phyloP scores from a whole-genome alignment of 148 eudicot genomes.

The Rhododendron henanense region DNA sequence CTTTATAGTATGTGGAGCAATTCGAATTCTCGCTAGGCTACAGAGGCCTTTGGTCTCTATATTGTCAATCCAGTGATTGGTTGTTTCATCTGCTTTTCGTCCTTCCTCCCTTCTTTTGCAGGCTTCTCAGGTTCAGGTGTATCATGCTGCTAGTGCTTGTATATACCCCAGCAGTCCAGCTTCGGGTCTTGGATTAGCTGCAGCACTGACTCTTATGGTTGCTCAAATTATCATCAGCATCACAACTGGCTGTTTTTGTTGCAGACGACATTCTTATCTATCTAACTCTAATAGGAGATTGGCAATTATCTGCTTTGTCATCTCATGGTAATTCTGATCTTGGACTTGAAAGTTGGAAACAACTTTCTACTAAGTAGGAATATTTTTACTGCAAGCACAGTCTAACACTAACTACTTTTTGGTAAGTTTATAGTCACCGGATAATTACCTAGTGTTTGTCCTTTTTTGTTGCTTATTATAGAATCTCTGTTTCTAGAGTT shows the following conservation, averaged over 20 bases:
- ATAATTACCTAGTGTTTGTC: not conserved
- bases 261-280: slow-evolving; percentile 48
- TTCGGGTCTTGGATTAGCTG: slow-evolving; percentile 58
- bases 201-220: slow-evolving; percentile 64
- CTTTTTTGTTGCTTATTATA: not conserved
- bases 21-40: not conserved
- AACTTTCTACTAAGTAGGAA: not conserved
- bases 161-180: slow-evolving; percentile 83
- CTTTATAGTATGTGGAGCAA: not conserved
- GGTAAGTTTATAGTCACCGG: not conserved
- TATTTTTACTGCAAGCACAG: not conserved
- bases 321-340: slow-evolving; percentile 64
- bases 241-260: slow-evolving; percentile 74
- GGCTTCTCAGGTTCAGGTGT: slow-evolving; percentile 43
- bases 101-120: slow-evolving; percentile 20
- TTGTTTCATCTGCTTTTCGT: not conserved
- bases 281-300: slow-evolving; percentile 48
- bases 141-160: slow-evolving; percentile 33
- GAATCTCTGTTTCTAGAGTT: not conserved
- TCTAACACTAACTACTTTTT: not conserved
- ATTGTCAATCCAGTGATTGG: not conserved
- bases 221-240: slow-evolving; percentile 63
- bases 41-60: slow-evolving; percentile 1
- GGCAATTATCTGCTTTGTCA: slow-evolving; percentile 61
- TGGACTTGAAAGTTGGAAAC: not conserved